These are phyloP conservation scores for Lyophyllum semitale DNA, from an alignment of 768 basidiomycete species.

Conservation along the genomic window DNA sequence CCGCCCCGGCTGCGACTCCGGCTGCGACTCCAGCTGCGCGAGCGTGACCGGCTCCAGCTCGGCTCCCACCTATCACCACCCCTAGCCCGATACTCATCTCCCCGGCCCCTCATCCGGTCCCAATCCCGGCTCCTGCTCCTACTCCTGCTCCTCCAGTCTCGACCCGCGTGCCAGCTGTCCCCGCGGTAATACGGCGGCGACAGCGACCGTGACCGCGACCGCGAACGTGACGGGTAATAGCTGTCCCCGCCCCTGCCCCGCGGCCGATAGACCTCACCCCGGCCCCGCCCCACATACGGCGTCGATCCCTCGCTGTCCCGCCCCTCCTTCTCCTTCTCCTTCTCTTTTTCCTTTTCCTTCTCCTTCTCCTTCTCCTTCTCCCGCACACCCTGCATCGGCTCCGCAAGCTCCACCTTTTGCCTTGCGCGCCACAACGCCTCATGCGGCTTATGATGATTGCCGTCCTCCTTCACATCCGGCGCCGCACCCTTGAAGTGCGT, in stretches of 20 bases:
- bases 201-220: background rate
- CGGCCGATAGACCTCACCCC: background rate
- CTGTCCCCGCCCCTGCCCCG: conserved; percentile 8
- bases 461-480: background rate
- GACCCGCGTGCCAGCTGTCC: conserved; percentile 29
- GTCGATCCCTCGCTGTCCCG: conserved; percentile 7
- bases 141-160: conserved; percentile 14
- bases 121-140: conserved; percentile 6
- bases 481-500: background rate
- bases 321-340: conserved; percentile 2
- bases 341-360: conserved; percentile 13
- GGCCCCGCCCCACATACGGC: background rate
- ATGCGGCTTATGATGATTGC: background rate
- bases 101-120: conserved; percentile 2
- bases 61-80: conserved; percentile 8
- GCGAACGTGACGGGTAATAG: conserved; percentile 3
- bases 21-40: conserved; percentile 4
- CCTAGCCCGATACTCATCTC: conserved; percentile 28
- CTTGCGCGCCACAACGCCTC: conserved; percentile 2
- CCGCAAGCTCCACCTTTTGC: background rate
- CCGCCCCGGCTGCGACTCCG: conserved; percentile 8
- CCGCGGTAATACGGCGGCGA: conserved; percentile 11
- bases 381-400: conserved; percentile 13
- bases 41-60: background rate
- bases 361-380: conserved; percentile 13